Evolutionary conservation across 2,329 filamentous ascomycete species (phyloP), one percentile per base, ranked within the genome.

Genomic region (Microcera coccophila): DNA sequence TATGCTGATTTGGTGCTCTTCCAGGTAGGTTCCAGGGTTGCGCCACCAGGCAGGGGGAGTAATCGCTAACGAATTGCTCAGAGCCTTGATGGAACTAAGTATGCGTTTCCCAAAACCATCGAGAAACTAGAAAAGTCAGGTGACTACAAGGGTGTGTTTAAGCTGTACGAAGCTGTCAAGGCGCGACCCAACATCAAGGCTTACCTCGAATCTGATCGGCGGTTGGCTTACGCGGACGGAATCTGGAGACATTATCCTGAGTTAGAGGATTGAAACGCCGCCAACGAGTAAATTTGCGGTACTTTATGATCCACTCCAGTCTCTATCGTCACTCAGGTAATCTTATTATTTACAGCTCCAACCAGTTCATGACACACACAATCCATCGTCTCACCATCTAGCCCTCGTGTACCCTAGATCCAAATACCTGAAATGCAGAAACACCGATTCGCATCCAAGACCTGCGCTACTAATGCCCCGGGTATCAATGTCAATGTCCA

Each of bases 1-100:
- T 87, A 85, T 62, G 87, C 85, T 12, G 87, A 91, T 60, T 69
- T 85, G 37, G 82, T 85, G 2, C 60, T 90, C 1, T 90, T 84
- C 70, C 85, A 89, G 65, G 81, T 84, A 48, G 46, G 68, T 52
- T 14, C 18, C 16, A 32, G 21, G 5, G 8, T 20, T n/a, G n/a
- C n/a, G n/a, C n/a, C 11, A 29, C 4, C 10, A 17, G 28, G 12
- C 10, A 15, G 3, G 15, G n/a, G 16, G 2, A 4, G 9, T n/a
- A n/a, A 10, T 28, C 15, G 36, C 46, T 51, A 38, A 54, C 42
- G 9, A 4, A 5, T 4, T 17, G 16, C 8, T 15, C 34, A 77
- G 72, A 68, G 70, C 49, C 18, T 84, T 22, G 73, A 83, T 53
- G 82, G 82, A 3, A 64, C 80, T 29, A 69, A 72, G 37, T 85